Conservation (phyloP, 176 grass and related monocot genomes). For the Rhynchospora breviuscula region DNA sequence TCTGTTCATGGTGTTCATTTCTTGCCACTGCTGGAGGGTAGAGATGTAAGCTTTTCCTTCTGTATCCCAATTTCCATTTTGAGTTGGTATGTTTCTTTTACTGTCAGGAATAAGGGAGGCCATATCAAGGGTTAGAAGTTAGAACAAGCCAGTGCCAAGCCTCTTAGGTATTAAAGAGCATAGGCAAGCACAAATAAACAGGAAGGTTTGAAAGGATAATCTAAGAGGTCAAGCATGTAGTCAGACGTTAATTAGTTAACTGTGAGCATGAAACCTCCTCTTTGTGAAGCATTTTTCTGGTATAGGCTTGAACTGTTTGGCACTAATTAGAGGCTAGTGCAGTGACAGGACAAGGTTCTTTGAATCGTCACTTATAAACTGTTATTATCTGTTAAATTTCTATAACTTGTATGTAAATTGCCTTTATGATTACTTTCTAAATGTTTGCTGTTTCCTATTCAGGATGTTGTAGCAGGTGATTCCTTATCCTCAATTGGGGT, state of each 20-base stretch:
- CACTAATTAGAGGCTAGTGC: neutral
- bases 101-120: neutral
- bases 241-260: neutral
- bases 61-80: neutral
- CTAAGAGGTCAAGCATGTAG: too few species aligned
- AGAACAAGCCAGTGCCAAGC: neutral
- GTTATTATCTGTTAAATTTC: neutral
- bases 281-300: neutral
- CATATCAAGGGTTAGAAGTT: neutral
- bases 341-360: neutral
- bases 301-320: neutral
- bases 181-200: neutral
- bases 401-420: neutral
- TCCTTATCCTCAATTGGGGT: conserved; percentile 31
- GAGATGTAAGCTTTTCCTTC: conserved; percentile 43
- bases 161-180: neutral
- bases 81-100: neutral
- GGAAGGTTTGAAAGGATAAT: neutral
- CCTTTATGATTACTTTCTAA: neutral
- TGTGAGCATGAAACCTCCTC: neutral
- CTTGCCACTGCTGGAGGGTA: conserved; percentile 29
- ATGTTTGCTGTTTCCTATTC: conserved; percentile 19
- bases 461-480: conserved; percentile 41
- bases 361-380: neutral
- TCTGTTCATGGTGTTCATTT: conserved; percentile 55